These are phyloP conservation scores for Fusarium sp. DNA, from an alignment of 2,329 filamentous ascomycete species.

Conservation along the genomic window DNA sequence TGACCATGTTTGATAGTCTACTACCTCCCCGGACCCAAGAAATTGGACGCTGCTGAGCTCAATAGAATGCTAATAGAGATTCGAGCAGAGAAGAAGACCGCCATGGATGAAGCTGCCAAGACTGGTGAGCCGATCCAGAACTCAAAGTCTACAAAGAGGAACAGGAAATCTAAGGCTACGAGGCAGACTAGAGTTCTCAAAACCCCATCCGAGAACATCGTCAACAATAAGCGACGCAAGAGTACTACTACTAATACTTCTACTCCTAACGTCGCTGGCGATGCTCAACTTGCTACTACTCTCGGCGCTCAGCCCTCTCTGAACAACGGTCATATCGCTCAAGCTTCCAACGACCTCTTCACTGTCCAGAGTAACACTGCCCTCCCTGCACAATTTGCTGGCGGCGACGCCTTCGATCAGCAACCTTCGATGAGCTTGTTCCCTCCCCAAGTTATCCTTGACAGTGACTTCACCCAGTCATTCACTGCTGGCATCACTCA, in stretches of 20 bases:
- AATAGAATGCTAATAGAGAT: neutral
- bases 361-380: neutral
- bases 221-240: conserved; percentile 12
- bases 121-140: neutral
- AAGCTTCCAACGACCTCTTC: neutral
- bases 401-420: neutral
- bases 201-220: neutral
- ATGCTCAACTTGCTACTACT: neutral
- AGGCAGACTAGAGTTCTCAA: neutral
- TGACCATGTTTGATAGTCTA: neutral
- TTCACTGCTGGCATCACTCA: neutral
- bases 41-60: neutral
- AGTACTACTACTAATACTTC: neutral
- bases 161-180: neutral
- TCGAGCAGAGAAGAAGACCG: neutral
- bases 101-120: neutral
- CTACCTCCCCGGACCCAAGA: neutral
- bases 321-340: neutral
- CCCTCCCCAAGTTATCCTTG: neutral
- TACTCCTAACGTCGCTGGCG: neutral
- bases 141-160: neutral
- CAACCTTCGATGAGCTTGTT: neutral
- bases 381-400: neutral
- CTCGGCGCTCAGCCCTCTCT: neutral
- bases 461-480: neutral